Percentiles rank a stretch among this genome's conserved stretches.
These are phyloP conservation scores for Dendrocalamus sinicus DNA, from an alignment of 176 grass and related monocot species.

Conservation along the genomic window DNA sequence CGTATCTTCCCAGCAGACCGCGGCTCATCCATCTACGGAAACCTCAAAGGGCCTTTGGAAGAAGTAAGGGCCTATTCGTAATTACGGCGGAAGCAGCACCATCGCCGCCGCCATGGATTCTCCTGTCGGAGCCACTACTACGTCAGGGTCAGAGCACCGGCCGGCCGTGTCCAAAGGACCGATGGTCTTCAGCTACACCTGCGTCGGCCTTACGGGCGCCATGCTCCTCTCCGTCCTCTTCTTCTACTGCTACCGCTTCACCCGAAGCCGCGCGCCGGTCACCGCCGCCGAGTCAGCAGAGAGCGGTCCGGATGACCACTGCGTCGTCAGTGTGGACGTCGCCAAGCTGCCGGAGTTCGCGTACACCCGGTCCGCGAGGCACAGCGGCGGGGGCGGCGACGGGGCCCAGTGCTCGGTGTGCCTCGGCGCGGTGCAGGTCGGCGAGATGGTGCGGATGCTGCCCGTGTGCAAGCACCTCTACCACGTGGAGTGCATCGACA, in stretches of 20 bases:
- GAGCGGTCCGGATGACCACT: not conserved
- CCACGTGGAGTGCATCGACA: conserved; percentile 62
- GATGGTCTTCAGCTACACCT: conserved; percentile 51
- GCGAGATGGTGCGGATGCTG: conserved; percentile 53
- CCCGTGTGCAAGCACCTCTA: conserved; percentile 53
- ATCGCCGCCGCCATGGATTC: conserved; percentile 33
- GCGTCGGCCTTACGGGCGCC: conserved; percentile 35
- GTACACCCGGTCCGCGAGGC: conserved; percentile 37
- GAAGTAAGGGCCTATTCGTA: too few species aligned
- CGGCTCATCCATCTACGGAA: not conserved
- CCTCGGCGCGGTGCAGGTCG: conserved; percentile 39
- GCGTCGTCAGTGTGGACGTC: conserved; percentile 24
- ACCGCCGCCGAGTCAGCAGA: not conserved
- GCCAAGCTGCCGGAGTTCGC: conserved; percentile 46
- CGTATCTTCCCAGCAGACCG: not conserved
- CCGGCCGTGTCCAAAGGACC: not conserved
- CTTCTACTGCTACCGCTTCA: conserved; percentile 34
- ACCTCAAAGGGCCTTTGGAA: too few species aligned
- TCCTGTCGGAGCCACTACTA: not conserved
- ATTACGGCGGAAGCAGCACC: not conserved
- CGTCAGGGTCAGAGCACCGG: not conserved
- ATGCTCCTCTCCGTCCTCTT: conserved; percentile 21
- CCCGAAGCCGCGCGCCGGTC: conserved; percentile 37
- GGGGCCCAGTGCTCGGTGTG: conserved; percentile 53
- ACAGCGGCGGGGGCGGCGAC: not conserved